Evolutionary conservation across 495 filamentous ascomycete species (phyloP).

Genomic region (Neurospora discreta): DNA sequence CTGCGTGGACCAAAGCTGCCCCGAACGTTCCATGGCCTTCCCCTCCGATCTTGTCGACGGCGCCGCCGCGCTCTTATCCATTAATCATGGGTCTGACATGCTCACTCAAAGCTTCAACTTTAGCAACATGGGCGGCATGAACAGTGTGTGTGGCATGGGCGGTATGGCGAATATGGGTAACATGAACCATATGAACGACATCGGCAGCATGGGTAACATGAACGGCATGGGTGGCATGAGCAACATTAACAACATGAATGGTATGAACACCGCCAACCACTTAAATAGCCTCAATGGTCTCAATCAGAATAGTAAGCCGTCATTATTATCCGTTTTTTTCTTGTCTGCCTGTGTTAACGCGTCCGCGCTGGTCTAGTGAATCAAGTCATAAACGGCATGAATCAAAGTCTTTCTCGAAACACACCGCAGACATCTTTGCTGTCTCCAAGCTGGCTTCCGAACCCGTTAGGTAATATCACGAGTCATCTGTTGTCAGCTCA

Average conservation of each 20-base stretch:
- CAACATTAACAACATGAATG: background rate
- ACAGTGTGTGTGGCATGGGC: background rate
- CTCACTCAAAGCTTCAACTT: constrained; percentile 4
- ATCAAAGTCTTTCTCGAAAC: constrained; percentile 8
- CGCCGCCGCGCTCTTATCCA: constrained; percentile 25
- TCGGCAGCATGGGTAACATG: background rate
- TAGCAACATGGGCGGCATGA: background rate
- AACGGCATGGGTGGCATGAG: background rate
- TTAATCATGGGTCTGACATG: constrained; percentile 18
- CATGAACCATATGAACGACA: background rate
- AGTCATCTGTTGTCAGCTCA: constrained; percentile 19
- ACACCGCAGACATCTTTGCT: constrained; percentile 8
- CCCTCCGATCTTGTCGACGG: constrained; percentile 17
- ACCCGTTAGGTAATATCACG: constrained; percentile 15
- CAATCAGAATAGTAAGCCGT: background rate
- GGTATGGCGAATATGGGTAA: background rate
- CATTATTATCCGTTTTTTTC: background rate
- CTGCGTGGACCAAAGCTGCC: constrained; percentile 25
- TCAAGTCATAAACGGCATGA: constrained; percentile 6
- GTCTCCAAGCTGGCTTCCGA: constrained; percentile 4
- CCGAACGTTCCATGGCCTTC: constrained; percentile 6
- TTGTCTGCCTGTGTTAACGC: background rate
- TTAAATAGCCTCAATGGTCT: background rate
- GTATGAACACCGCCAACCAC: background rate
- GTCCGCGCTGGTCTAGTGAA: background rate